Evolutionary conservation across 2,329 filamentous ascomycete species (phyloP).

Genomic region (Cladosporium sp.): DNA sequence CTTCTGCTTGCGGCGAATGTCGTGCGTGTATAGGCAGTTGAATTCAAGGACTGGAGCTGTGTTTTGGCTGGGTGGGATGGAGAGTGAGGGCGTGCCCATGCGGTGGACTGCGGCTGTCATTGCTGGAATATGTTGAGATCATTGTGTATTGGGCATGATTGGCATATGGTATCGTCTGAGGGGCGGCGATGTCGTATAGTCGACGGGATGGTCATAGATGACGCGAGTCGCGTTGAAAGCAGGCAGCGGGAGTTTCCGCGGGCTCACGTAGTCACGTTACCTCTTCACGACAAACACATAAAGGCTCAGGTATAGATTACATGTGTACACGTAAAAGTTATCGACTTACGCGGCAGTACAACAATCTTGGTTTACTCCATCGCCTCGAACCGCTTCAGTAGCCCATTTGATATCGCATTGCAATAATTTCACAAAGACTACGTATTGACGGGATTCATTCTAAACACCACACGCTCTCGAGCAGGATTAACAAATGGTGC

Average conservation of each 20-base stretch:
- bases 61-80: slow-evolving; percentile 57
- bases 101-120: slow-evolving; percentile 40
- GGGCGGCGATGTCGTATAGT: neutral
- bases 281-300: neutral
- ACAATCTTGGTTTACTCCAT: neutral
- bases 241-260: neutral
- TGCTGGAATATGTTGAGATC: neutral
- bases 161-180: neutral
- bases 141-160: neutral
- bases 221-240: slow-evolving; percentile 1
- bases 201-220: neutral
- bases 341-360: neutral
- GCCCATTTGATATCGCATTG: neutral
- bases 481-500: neutral
- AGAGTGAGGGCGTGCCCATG: slow-evolving; percentile 38
- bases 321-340: no score
- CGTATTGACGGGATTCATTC: neutral
- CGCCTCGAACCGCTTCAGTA: neutral
- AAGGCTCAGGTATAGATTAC: no score
- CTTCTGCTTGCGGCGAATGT: slow-evolving; percentile 83
- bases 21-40: slow-evolving; percentile 82
- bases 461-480: neutral
- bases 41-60: slow-evolving; percentile 79
- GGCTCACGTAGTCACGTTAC: neutral
- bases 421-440: neutral